Evolutionary conservation across 163 green algal species (phyloP), one percentile per base, ranked within the genome.

Genomic region (Chlamydomonas reinhardtii): DNA sequence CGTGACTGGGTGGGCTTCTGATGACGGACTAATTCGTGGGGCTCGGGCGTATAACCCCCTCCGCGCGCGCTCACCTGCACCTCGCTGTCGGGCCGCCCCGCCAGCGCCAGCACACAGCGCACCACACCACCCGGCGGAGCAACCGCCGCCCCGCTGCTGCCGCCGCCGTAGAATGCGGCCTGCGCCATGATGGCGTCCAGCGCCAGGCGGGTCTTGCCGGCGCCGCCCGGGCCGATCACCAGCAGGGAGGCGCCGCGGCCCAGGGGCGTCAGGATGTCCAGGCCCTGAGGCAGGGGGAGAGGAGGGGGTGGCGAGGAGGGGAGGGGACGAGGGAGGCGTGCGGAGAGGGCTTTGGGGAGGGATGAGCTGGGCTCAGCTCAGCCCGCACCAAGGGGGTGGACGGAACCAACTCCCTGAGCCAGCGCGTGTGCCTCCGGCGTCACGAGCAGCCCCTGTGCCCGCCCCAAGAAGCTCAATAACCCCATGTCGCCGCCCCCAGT

Each of bases 241-340:
- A 98, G 93, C 91, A 97, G 92, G 0, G 91, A 94, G 74, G 97
- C 93, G 16, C 97, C 97, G n/a, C 95, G 91, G 3, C 97, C 97
- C 48, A 99, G 82, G 0, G 96, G 97, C 2, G 95, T 98, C 27
- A 99, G 88, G 19, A 94, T 92, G 86, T 99, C 96, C 54, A 99
- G 32, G 2, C 89, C 96, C 92, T 96, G 91, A 48, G 86, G 25
- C 19, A 16, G 61, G 35, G 14, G 22, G 61, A 31, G 48, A 74
- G 35, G 8, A 35, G 32, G 9, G 12, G 43, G 22, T 31, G 17
- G 34, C 25, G 64, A n/a, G 66, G 20, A 29, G 0, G 64, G 20
- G 15, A 39, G 64, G 29, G 29, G 11, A n/a, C n/a, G n/a, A n/a
- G n/a, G 29, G n/a, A 54, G 52, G 52, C 25, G 11, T 48, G 72